Evolutionary conservation across 2,329 filamentous ascomycete genomes (phyloP), one percentile per base, ranked within the genome.

Genomic region (Cladosporium sp.): DNA sequence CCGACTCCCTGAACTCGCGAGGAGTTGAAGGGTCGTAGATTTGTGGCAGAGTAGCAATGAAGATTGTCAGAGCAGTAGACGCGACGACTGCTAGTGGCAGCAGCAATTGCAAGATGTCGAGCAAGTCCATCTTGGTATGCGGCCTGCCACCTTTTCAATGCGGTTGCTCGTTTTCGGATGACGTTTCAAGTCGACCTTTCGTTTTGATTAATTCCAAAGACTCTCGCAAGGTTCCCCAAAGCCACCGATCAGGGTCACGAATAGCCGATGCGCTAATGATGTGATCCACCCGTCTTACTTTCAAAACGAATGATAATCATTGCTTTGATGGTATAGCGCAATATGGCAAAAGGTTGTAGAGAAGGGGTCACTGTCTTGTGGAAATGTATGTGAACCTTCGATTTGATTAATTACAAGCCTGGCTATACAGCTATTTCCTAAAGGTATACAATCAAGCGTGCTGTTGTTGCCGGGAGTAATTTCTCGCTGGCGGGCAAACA

Each of bases 31-130:
- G 77, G 41, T 78, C 77, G 76, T 86, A 87, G 70, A 81, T 80
- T 26, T 82, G 81, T 1, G 86, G 86, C 15, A 87, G 75, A 8
- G 82, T 80, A 61, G 86, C 68, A 30, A 88, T 80, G 44, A 86
- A 73, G 49, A 85, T 68, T 8, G 83, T 84, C 69, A 87, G 71
- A 12, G 80, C 71, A 3, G 80, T 84, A 18, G 82, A 84, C 14
- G 81, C 65, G 34, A 77, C 65, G 15, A 83, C 72, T 4, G 76
- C 75, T n/a, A 80, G 68, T 28, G 75, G 74, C 52, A 86, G 70
- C 10, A 75, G 71, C 67, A 82, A 24, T 58, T 79, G 76, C 74
- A 71, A 77, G 62, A 79, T 74, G 59, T 60, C 57, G 5, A 65
- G 63, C 55, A 51, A 14, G 11, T 65, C 63, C 63, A 65, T 65